Base-by-base conservation (phyloP, 805 yeast genomes). In the Spathaspora girioi region DNA sequence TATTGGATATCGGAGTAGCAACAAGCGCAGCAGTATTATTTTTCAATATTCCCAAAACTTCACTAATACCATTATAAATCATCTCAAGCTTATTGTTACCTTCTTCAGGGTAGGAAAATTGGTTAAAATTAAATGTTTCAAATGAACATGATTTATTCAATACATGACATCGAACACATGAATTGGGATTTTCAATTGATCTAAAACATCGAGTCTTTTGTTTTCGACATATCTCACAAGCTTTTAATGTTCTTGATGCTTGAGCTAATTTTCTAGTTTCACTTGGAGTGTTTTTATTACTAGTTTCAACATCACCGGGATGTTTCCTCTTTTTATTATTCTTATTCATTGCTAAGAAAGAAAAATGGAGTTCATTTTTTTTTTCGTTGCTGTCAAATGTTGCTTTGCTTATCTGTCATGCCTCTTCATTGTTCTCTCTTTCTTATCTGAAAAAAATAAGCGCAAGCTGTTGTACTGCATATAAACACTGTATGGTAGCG, bases 131-230 rank as follows among this genome's bases (percentile, higher is more conserved):
- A 35, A 15, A 42, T 20, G 19, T 29, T 51, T 70, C 78, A 56
- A 83, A 79, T 7, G 84, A 79, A 58, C 91, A 86, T 19, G 62
- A 66, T 29, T 73, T 66, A 5, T 75, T 78, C 38, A 83, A 65
- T 5, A 84, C 80, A 1, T 72, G 66, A 59, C 91, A 86, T 19
- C 89, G 66, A 18, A 84, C 65, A 66, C 91, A 85, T 2, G 81
- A 71, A 8, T 68, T 63, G 5, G 67, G 57, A 15, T 75, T 70
- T 23, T 67, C 73, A 1, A 79, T 71, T 11, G 82, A 73, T 47
- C 84, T 78, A 59, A 83, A 78, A 56, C 91, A 86, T 51, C 87
- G 67, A 0, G 89, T 79, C 67, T 82, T 82, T 54, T 78, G 82
- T 47, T 71, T 74, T 43, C 86, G 70, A 59, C 87, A 82, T 7